Percentiles rank a stretch among this genome's conserved stretches.
Conservation (phyloP, 257 asterid species). For the Scutellaria baicalensis region DNA sequence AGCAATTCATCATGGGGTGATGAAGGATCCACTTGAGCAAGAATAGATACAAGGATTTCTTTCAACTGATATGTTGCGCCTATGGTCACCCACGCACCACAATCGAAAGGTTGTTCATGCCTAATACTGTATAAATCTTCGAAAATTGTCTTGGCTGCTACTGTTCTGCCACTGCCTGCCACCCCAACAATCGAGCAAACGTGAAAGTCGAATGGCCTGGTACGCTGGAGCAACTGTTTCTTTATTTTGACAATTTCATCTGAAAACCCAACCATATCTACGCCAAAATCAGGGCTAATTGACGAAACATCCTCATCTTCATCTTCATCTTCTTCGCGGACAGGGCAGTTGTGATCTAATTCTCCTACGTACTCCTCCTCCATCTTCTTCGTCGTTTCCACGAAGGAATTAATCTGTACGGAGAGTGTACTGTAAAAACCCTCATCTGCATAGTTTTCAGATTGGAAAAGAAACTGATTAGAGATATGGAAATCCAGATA, state of each 20-base stretch:
- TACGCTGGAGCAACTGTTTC: neutral
- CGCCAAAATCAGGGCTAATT: neutral
- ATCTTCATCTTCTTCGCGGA: neutral
- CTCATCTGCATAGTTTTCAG: neutral
- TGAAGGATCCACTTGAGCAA: neutral
- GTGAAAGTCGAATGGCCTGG: too few species aligned
- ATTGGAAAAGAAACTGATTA: neutral
- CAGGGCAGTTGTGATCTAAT: neutral
- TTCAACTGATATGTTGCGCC: neutral
- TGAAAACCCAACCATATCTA: neutral
- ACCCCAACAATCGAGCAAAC: neutral
- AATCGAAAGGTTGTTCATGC: neutral
- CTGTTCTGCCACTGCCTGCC: constrained; percentile 4
- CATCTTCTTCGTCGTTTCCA: neutral
- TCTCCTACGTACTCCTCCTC: neutral
- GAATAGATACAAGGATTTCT: neutral
- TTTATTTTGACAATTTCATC: neutral
- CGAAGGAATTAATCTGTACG: neutral
- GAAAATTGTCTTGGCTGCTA: neutral
- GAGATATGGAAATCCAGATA: neutral
- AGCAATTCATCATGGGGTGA: neutral
- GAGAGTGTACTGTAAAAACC: neutral
- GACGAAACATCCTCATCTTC: neutral
- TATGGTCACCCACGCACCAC: neutral
- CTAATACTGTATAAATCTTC: neutral